Evolutionary conservation across 768 basidiomycete species (phyloP).

Genomic region (Collybia mongolica): DNA sequence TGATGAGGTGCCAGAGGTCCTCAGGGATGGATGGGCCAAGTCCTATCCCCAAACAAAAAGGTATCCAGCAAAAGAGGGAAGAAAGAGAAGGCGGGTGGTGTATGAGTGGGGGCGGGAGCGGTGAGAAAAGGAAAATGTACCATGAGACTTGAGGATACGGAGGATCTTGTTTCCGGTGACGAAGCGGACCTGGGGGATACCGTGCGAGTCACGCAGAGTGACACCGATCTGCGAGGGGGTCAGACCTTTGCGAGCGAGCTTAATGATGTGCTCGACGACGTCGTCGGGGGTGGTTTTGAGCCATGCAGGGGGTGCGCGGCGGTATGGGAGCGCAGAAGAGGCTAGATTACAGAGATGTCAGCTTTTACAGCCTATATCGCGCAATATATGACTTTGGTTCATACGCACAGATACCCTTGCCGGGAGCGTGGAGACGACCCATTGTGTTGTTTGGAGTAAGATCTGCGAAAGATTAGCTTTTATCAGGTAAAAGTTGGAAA

Average conservation of each 20-base stretch:
- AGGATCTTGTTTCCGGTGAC: slow-evolving; percentile 99
- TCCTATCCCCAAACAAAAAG: slow-evolving; percentile 71
- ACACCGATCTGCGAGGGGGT: slow-evolving; percentile 99
- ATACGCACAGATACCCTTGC: slow-evolving; percentile 96
- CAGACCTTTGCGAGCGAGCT: slow-evolving; percentile 96
- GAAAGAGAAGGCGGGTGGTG: slow-evolving; percentile 10
- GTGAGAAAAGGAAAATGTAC: slow-evolving; percentile 41
- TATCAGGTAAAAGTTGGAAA: slow-evolving; percentile 24
- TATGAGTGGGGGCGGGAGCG: slow-evolving; percentile 25
- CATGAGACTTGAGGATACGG: slow-evolving; percentile 92
- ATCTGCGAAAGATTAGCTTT: slow-evolving; percentile 26
- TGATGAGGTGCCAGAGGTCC: slow-evolving; percentile 99
- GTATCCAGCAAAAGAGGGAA: slow-evolving; percentile 16
- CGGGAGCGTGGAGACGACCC: slow-evolving; percentile 99
- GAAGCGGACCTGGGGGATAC: slow-evolving; percentile 96
- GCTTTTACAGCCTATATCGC: no score
- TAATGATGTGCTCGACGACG: slow-evolving; percentile 93
- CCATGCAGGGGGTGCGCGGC: slow-evolving; percentile 93
- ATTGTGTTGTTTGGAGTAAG: slow-evolving; percentile 44
- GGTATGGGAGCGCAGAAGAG: slow-evolving; percentile 98
- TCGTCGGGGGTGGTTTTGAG: slow-evolving; percentile 96
- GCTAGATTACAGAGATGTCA: slow-evolving; percentile 30
- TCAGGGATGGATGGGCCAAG: slow-evolving; percentile 97
- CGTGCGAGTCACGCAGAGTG: slow-evolving; percentile 95
- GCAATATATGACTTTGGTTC: neutral